Percentiles rank a stretch among this genome's conserved stretches.
These are phyloP conservation scores for Fusarium oxysporum DNA, from an alignment of 2,329 filamentous ascomycete species.

Conservation along the genomic window DNA sequence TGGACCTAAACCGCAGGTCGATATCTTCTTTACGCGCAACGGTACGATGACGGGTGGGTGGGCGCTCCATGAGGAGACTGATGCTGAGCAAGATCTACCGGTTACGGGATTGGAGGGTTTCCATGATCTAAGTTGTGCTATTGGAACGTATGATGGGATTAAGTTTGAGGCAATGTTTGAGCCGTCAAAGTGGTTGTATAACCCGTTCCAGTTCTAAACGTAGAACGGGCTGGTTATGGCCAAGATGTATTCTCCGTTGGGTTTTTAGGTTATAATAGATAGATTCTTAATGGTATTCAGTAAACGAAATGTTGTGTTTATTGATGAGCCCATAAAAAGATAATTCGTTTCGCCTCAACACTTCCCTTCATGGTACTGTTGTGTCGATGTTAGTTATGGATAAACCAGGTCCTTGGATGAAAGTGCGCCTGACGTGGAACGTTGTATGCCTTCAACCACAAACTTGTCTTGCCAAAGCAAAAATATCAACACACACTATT, in stretches of 20 bases:
- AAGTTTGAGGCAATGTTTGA: conserved; percentile 76
- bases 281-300: not conserved
- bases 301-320: not conserved
- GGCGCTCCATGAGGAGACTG: conserved; percentile 81
- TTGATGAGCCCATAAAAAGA: not conserved
- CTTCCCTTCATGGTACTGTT: not conserved
- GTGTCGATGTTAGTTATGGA: not conserved
- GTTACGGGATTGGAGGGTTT: conserved; percentile 76
- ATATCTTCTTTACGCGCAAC: conserved; percentile 75
- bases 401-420: not conserved
- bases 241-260: not conserved
- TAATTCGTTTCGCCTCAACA: not conserved
- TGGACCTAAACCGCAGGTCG: conserved; percentile 48
- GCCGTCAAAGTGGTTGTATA: conserved; percentile 68
- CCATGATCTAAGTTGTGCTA: conserved; percentile 76
- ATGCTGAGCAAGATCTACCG: conserved; percentile 69
- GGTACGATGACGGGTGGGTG: conserved; percentile 71
- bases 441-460: not conserved
- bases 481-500: not conserved
- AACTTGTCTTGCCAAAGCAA: not conserved
- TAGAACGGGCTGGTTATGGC: not conserved
- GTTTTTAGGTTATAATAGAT: not conserved
- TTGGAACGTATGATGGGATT: conserved; percentile 77
- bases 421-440: not conserved
- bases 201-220: conserved; percentile 38